Evolutionary conservation across 495 filamentous ascomycete genomes (phyloP), one percentile per base, ranked within the genome.

Genomic region (Neurospora sp.): DNA sequence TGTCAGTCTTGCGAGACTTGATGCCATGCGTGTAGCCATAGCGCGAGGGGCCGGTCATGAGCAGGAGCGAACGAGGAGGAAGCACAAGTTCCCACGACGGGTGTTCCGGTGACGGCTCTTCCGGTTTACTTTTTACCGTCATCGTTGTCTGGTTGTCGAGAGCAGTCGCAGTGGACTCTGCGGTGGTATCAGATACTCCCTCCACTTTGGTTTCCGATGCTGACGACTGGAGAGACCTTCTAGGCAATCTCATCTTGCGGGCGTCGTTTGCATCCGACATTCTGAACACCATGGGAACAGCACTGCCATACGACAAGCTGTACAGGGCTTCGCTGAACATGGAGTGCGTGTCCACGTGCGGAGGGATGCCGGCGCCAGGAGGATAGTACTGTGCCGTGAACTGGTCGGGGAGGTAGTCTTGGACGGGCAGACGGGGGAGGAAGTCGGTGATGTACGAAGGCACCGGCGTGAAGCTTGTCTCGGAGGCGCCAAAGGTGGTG

Each of bases 331-430:
- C 79, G 62, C n/a, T 75, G 37, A 81, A 81, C 76, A 79, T 75
- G 60, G 78, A 80, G 71, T 81, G 79, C 5, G 79, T 81, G 72
- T 81, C 79, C 37, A 81, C 79, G 70, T 81, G 79, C 27, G 79
- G 79, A 18, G 79, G 79, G 71, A 81, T 81, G n/a, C 79, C 79
- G 40, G 75, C 76, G 60, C 79, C 79, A 12, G 79, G 78, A 5
- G 79, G 79, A 73, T 81, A 81, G 72, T 81, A 81, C 70, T 81
- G 79, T 23, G 79, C 73, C 5, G 78, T 81, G 75, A 81, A 80
- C 77, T 81, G 79, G 70, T 81, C 79, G 5, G 79, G 79, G 1
- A 78, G 46, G n/a, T 49, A 46, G 20, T 39, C 41, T 23, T 76
- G 75, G 39, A 79, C n/a, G 4, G 79, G 79, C 1, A 81, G 77